Base-by-base conservation (phyloP, 2,329 filamentous ascomycete species). In the Xylariaceae sp. region DNA sequence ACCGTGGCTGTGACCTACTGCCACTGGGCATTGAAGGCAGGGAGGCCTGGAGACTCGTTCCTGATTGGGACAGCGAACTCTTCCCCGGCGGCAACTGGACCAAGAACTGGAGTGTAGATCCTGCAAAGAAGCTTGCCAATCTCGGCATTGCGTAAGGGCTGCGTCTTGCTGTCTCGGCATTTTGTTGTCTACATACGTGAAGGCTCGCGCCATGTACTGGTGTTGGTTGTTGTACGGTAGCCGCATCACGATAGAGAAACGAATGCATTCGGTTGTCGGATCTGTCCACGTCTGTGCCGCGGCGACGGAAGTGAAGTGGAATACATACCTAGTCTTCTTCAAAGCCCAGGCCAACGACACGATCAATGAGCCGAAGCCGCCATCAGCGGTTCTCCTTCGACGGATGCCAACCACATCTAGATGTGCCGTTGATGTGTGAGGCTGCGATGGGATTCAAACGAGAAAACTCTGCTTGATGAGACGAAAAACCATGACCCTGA, bases 31-130 rank as follows among this genome's bases (percentile, higher is more conserved):
- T 75, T 39, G 65, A 66, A 51, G 71, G 63, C 49, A 68, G 68
- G 4, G 74, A 76, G 55, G 71, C 69, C 5, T 76, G 74, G 74
- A 61, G 56, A 52, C 67, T 76, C 2, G 67, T 73, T 68, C 72
- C 71, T 54, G 74, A 76, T 53, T 76, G 73, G 73, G 70, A 73
- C 51, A 58, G 65, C 10, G 61, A 18, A 2, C 62, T 70, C 54
- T 58, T 64, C 2, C 57, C 66, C n/a, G 70, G 70, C 9, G 70
- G 70, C 3, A 69, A 61, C 51, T 73, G 71, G 71, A 70, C 66
- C n/a, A 68, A 67, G 59, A 66, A 72, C 60, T 72, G 70, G 69
- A 71, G 67, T 66, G 66, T 61, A 35, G 63, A 58, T 35, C 62
- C 55, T 61, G 54, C 59, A 53, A n/a, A 62, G 30, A 8, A 52